A percentile compares a stretch with the other conserved stretches of the same genome.
These are phyloP conservation scores for Globisporangium barbulae DNA, from an alignment of 352 stramenopile genomes.

Conservation along the genomic window DNA sequence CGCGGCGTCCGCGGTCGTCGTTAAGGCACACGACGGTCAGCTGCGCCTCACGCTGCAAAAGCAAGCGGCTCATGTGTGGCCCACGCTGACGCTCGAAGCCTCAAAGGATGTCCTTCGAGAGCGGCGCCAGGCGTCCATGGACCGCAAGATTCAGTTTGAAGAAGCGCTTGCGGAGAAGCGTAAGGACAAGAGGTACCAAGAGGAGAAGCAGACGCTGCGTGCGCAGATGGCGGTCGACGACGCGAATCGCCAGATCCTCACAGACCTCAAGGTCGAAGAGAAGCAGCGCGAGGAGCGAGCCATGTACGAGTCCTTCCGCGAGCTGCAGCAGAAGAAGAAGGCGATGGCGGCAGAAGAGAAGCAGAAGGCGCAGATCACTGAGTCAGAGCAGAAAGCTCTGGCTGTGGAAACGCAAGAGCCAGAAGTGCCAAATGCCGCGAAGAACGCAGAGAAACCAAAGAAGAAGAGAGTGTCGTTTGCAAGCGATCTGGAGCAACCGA, in stretches of 20 bases:
- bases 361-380: neutral
- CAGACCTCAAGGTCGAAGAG: conserved; percentile 71
- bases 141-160: conserved; percentile 46
- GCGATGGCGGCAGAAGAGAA: neutral
- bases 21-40: conserved; percentile 42
- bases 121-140: conserved; percentile 58
- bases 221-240: conserved; percentile 84
- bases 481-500: neutral
- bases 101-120: conserved; percentile 36
- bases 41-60: conserved; percentile 56
- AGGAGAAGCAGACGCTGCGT: conserved; percentile 72
- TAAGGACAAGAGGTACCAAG: conserved; percentile 50
- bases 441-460: conserved; percentile 5
- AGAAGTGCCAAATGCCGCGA: neutral
- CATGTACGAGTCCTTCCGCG: conserved; percentile 75
- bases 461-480: conserved; percentile 50
- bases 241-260: conserved; percentile 63
- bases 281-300: conserved; percentile 71
- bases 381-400: conserved; percentile 7
- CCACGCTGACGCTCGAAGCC: conserved; percentile 33
- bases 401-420: neutral
- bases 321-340: conserved; percentile 32
- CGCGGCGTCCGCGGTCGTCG: conserved; percentile 37
- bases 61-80: conserved; percentile 30
- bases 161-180: conserved; percentile 36